Evolutionary conservation across 148 eudicot species (phyloP), one percentile per base, ranked within the genome.

Genomic region (Chenopodium album): DNA sequence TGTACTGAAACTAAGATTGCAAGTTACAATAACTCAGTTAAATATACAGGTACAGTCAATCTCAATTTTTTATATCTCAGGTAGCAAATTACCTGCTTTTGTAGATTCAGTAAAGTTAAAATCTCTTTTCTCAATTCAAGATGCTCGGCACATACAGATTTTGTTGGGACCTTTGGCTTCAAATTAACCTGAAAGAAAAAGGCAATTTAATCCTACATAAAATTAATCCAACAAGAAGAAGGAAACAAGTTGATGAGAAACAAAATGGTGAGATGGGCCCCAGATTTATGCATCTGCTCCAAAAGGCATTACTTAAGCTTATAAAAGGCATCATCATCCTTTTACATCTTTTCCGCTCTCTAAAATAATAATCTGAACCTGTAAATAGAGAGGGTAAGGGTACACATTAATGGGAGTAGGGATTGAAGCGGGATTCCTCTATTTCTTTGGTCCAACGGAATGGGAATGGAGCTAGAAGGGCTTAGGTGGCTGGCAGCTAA

Each of bases 121-220:
- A 94, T 96, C 85, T 96, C 98, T 86, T 91, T 96, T 86, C 99
- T 87, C 78, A 96, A 82, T 83, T 96, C 99, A 75, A 96, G 97
- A 89, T 96, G 99, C 93, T 96, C 98, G 34, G 95, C 90, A 85
- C 99, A 96, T 48, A 96, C 99, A 79, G 97, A 91, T 88, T 94
- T 96, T 11, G 99, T 96, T 68, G 98, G 98, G 78, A 96, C 97
- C 85, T 96, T 96, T 50, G 98, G 99, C 81, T 96, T 96, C 90
- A 96, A 88, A 89, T 92, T 96, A 26, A 94, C 95, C 98, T 96
- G 85, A 79, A 81, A 52, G 77, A 48, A 77, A 80, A 13, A 68
- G 31, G 62, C 62, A 32, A 65, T n/a, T 44, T 41, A 64, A 48
- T 37, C 65, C 69, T 37, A 65, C 34, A 67, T 22, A 26, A 77